Evolutionary conservation across 179 eudicot species (phyloP).

Genomic region (Drosera spatulata): DNA sequence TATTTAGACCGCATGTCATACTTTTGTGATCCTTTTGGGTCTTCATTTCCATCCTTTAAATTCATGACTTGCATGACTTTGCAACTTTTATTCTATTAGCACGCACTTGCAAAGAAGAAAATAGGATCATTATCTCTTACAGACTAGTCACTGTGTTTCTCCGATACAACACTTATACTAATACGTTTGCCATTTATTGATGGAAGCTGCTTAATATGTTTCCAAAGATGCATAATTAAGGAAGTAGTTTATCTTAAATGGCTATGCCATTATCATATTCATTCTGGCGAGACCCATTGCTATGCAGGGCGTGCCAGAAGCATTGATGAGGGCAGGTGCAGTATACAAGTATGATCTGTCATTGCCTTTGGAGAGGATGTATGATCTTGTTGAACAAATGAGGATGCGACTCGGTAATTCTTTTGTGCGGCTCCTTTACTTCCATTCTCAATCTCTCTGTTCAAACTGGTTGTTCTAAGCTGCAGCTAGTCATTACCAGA

Average conservation of each 20-base stretch:
- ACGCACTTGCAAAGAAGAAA: not conserved
- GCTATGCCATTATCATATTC: not conserved
- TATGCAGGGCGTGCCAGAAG: conserved; percentile 84
- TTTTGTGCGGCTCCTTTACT: no score
- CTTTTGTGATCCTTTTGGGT: no score
- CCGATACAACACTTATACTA: not conserved
- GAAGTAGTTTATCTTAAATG: not conserved
- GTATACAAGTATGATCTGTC: conserved; percentile 96
- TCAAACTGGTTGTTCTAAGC: no score
- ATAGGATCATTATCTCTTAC: not conserved
- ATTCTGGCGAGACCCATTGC: conserved; percentile 1
- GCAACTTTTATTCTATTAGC: no score
- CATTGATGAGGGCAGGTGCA: conserved; percentile 85
- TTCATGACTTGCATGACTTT: no score
- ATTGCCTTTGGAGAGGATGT: conserved; percentile 84
- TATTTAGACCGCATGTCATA: no score
- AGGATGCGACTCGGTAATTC: conserved; percentile 67
- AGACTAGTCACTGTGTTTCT: not conserved
- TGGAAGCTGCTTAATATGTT: not conserved
- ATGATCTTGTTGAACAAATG: conserved; percentile 90
- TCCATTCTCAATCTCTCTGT: no score
- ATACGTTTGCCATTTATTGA: not conserved
- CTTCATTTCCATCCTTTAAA: no score
- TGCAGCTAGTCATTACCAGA: no score
- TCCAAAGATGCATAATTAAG: not conserved